These are phyloP conservation scores for Verbascum thapsus DNA, from an alignment of 257 asterid genomes.

Conservation along the genomic window DNA sequence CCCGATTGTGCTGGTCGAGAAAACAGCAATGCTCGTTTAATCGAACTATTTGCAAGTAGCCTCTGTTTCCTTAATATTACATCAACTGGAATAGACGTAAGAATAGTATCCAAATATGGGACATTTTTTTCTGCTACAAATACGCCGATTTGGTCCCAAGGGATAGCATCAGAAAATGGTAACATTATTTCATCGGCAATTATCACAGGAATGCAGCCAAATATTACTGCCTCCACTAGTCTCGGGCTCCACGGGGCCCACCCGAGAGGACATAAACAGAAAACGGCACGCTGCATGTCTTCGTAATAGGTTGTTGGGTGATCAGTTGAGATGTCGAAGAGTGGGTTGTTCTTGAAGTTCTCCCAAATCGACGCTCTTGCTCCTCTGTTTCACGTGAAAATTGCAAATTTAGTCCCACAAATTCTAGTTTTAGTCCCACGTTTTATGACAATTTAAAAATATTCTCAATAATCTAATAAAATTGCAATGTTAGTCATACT, in stretches of 20 bases:
- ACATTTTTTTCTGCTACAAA: conserved; percentile 53
- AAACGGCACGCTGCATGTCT: conserved; percentile 82
- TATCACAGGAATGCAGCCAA: conserved; percentile 85
- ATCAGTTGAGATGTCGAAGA: conserved; percentile 80
- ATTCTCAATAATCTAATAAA: too few species aligned
- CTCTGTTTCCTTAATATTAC: conserved; percentile 73
- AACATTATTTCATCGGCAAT: conserved; percentile 84
- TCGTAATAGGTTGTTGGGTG: conserved; percentile 80
- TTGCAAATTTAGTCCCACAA: not conserved
- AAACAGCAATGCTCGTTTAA: conserved; percentile 62
- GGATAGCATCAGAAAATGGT: conserved; percentile 70
- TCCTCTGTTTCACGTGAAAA: conserved; percentile 48
- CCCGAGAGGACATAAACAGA: conserved; percentile 87
- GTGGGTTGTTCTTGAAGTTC: conserved; percentile 84
- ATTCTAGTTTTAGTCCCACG: not conserved
- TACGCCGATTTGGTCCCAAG: conserved; percentile 58
- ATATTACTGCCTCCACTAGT: conserved; percentile 78
- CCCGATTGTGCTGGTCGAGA: conserved; percentile 72
- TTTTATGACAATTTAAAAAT: too few species aligned
- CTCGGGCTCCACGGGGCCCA: conserved; percentile 97
- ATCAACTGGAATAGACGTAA: conserved; percentile 47
- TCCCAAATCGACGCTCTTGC: conserved; percentile 92
- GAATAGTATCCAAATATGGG: conserved; percentile 55
- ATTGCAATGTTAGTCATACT: too few species aligned
- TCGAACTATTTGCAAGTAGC: conserved; percentile 51